Conservation (phyloP, 1,284 basidiomycete genomes). For the Fomitopsis betulina region DNA sequence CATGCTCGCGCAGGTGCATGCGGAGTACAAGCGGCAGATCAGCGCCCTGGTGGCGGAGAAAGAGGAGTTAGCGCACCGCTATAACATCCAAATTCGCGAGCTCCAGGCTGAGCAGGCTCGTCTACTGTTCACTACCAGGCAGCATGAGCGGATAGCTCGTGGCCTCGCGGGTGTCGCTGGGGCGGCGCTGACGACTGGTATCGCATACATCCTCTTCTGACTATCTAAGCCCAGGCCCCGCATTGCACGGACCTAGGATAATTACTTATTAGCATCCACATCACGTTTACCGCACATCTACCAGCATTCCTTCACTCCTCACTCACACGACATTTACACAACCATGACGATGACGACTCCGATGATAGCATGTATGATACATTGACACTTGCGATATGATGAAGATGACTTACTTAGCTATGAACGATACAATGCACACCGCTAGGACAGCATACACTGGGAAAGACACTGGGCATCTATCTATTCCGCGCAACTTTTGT, state of each 20-base stretch:
- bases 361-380: background rate
- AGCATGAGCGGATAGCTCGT: background rate
- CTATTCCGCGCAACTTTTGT: constrained; percentile 6
- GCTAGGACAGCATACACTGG: background rate
- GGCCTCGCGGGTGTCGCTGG: background rate
- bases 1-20: background rate
- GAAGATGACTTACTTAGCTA: background rate
- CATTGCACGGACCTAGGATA: background rate
- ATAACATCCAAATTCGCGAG: constrained; percentile 77
- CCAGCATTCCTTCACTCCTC: background rate
- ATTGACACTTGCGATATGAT: background rate
- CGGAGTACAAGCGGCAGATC: constrained; percentile 50
- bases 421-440: background rate
- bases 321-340: background rate
- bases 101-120: constrained; percentile 68
- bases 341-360: background rate
- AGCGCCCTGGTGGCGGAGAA: constrained; percentile 49
- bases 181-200: background rate
- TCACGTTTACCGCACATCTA: background rate
- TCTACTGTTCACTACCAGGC: background rate
- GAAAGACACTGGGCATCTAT: background rate
- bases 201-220: background rate
- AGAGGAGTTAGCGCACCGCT: constrained; percentile 67
- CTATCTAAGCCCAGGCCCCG: background rate
- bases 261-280: background rate